phyloP scores from a whole-genome alignment of 2,329 filamentous ascomycete genomes.

The Byssothecium circinans region DNA sequence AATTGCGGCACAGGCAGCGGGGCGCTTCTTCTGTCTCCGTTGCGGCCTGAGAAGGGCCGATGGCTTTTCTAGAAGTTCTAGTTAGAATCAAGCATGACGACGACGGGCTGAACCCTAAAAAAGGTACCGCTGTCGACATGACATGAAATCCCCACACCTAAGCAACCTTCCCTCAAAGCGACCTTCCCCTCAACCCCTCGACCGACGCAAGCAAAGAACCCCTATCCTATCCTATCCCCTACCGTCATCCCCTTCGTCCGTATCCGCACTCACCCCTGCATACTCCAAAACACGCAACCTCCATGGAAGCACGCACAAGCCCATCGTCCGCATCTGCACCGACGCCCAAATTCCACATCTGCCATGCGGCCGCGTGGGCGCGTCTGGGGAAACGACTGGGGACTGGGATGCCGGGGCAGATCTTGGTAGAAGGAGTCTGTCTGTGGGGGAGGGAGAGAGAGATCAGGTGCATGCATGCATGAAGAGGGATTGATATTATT shows the following conservation, averaged over 20 bases:
- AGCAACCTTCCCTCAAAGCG: slow-evolving; percentile 25
- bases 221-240: not conserved
- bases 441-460: not conserved
- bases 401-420: slow-evolving; percentile 12
- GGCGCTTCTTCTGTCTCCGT: too few species aligned
- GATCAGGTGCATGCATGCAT: slow-evolving; percentile 6
- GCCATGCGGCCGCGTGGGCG: slow-evolving; percentile 10
- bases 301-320: too few species aligned
- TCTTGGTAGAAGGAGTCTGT: slow-evolving; percentile 13
- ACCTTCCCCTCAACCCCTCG: slow-evolving; percentile 14
- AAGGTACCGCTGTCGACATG: too few species aligned
- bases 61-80: too few species aligned
- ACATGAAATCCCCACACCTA: too few species aligned
- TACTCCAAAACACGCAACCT: not conserved
- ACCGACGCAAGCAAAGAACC: too few species aligned
- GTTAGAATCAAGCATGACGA: too few species aligned
- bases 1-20: too few species aligned
- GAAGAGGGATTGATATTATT: too few species aligned
- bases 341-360: slow-evolving; percentile 15
- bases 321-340: slow-evolving; percentile 7
- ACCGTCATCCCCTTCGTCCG: slow-evolving; percentile 17
- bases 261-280: not conserved
- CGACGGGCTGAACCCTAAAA: too few species aligned
- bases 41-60: too few species aligned
- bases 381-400: not conserved